Evolutionary conservation across 2,329 filamentous ascomycete species (phyloP), one percentile per base, ranked within the genome.

Genomic region (Fusarium pseudoanthophilum): DNA sequence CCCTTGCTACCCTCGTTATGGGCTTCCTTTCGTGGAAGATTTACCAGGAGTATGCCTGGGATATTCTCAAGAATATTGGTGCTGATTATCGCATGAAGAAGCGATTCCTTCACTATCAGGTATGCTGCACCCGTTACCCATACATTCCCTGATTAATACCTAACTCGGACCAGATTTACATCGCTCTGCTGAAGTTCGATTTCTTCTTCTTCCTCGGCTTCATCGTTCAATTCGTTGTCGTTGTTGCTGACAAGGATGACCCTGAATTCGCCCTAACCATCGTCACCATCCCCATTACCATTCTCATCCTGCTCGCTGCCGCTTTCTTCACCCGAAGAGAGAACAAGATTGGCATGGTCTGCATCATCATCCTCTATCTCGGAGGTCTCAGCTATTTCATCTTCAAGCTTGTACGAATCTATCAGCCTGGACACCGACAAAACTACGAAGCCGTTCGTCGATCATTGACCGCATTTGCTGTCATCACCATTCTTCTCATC

Each of bases 171-270:
- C 71, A 97, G 95, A 95, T 99, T 82, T 99, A 98, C 83, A 98
- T 99, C 79, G 94, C 96, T 42, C 89, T 99, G 16, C 89, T 99
- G 74, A 99, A 99, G 84, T 99, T 99, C 82, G 96, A 99, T 84
- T 98, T 99, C 84, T 99, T 99, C 90, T 98, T 99, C 87, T 99
- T 99, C 88, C 90, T 99, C 57, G 96, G 95, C 61, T 99, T 99
- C 83, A 98, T 96, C 11, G 94, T 99, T 52, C 96, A 99, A 80
- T 99, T 99, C 83, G 89, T 98, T 60, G 95, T 99, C 77, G 93
- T 98, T 67, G 95, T 99, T 67, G 92, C 90, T 49, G 86, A 87
- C 49, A 88, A 86, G 68, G 88, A 88, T 53, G 89, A 92, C 71
- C 86, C 90, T 77, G 96, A 99, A 82, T 94, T 96, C 77, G 92